These are phyloP conservation scores for Cordyceps farinosa DNA, from an alignment of 2,329 filamentous ascomycete genomes.

Conservation along the genomic window DNA sequence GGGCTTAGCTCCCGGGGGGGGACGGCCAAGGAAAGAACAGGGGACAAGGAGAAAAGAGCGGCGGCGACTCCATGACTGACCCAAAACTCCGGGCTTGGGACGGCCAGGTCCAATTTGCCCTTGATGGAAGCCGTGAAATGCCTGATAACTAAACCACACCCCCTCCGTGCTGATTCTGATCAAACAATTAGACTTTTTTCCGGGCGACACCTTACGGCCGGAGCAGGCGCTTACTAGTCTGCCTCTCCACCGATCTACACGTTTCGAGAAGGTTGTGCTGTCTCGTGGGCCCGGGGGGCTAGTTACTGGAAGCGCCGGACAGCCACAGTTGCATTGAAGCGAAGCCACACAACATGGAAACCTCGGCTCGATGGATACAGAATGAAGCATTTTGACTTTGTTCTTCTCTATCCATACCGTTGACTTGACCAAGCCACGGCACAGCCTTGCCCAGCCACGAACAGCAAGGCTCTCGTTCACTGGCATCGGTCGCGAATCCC, in stretches of 20 bases:
- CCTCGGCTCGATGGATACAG: no score
- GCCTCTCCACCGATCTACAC: constrained; percentile 8
- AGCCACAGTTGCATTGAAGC: background rate
- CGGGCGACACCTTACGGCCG: background rate
- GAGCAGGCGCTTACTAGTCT: constrained; percentile 5
- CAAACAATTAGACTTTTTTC: background rate
- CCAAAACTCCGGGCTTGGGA: background rate
- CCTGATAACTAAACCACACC: background rate
- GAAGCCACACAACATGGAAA: background rate
- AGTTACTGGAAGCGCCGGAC: background rate
- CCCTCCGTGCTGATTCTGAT: background rate
- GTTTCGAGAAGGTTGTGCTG: background rate
- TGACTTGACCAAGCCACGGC: background rate
- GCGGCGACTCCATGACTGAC: background rate
- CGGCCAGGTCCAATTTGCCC: background rate
- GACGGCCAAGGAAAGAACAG: background rate
- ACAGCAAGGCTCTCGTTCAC: background rate
- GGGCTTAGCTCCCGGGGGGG: background rate
- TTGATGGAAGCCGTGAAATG: background rate
- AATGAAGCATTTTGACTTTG: no score
- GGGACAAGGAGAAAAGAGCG: background rate
- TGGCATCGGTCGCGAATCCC: background rate
- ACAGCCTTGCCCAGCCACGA: background rate
- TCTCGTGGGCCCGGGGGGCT: background rate
- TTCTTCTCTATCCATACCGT: background rate